Base-by-base conservation (phyloP, 129 eudicot species). In the Rutidosis leptorrhynchoides region DNA sequence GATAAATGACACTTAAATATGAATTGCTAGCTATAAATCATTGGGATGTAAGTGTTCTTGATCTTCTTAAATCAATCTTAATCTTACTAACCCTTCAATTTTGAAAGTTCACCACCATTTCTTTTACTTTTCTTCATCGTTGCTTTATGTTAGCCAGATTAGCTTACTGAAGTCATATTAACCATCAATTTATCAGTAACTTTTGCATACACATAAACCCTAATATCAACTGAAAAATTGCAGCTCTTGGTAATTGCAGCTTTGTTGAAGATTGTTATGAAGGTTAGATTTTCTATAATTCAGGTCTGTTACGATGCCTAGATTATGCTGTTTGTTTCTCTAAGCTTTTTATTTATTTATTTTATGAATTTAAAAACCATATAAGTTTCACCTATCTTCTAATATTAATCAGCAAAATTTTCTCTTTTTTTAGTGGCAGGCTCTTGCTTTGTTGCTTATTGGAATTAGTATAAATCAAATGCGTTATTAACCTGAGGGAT, bases 241-340 rank as follows among this genome's bases (percentile, higher is more conserved):
- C 84, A 93, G 99, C 96, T 93, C 59, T 79, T 93, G 82, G 99
- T 93, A 43, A 93, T 93, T 64, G 99, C 99, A 35, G 87, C 89
- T 67, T 73, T 93, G 75, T 72, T 93, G 49, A 93, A 75, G 82
- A 62, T 93, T 4, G 58, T 93, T 27, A 93, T 93, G 99, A 93
- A 74, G 77, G 92, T 96, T 19, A 77, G 82, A 17, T 93, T 93
- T 80, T 93, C 99, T 23, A 76, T 93, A 49, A 93, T 93, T 75
- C 99, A 93, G 95, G 99, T 93, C 9, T 74, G 83, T 76, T 62
- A 40, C 29, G 21, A 16, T 52, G n/a, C 64, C 53, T 57, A 17
- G 37, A 25, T 3, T 3, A 12, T 46, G 32, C n/a, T 17, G 12
- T 27, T 27, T 2, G 10, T 46, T 45, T 24, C 5, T 7, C 16